Evolutionary conservation across 208 protist species (phyloP), one percentile per base, ranked within the genome.

Genomic region (Angomonas ambiguus): DNA sequence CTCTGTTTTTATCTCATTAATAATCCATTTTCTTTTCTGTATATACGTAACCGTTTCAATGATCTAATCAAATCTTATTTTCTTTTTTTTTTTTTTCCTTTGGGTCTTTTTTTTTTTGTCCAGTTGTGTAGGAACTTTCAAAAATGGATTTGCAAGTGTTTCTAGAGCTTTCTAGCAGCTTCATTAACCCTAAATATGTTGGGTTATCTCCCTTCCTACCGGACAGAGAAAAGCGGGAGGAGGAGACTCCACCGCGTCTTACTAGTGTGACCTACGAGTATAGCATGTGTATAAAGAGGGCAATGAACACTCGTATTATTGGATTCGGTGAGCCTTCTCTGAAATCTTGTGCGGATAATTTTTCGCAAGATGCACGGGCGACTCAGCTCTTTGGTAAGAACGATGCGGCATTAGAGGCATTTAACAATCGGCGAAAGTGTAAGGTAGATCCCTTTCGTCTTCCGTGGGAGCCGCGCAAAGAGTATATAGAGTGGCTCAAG

Each of bases 321-420:
- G 85, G 90, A 8, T 96, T 96, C 62, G 79, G 82, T 10, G 87
- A 96, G 42, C 87, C 90, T 20, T 85, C 90, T 24, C 69, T 96
- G 42, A 66, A 84, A 58, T 73, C 87, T 55, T 96, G 90, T 74
- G 69, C 85, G n/a, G 77, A 96, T 30, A 78, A 83, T 35, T 63
- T 93, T 20, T 71, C 77, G 18, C 57, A 84, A 4, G 63, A 77
- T 32, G n/a, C 84, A 27, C 80, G 68, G 45, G 84, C 89, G 5
- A 87, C 71, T n/a, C 2, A 42, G 0, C 8, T 76, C 24, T 65
- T 87, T 3, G 80, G 77, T 0, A 61, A 73, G 48, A 66, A 79
- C 48, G 62, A 59, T 11, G 81, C 49, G 30, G 59, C 74, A 10
- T 57, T 87, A 0, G 51, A 22, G 38, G 64, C 76, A 5, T 72